Conservation (phyloP, 352 stramenopile species). For the Phytophthora lateralis region DNA sequence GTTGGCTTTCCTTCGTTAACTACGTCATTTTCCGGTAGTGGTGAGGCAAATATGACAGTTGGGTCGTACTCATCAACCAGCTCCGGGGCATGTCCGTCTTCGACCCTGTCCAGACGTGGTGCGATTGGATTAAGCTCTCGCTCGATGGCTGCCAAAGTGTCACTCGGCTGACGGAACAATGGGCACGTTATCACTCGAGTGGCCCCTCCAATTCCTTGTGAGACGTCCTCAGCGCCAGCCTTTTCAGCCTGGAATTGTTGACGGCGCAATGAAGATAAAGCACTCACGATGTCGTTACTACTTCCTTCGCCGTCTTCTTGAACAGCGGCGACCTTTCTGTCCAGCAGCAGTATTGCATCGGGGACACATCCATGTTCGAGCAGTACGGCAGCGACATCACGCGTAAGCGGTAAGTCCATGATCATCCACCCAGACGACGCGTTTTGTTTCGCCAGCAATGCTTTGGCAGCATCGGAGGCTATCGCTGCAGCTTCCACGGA, state of each 20-base stretch:
- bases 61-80: conserved; percentile 36
- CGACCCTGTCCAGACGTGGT: conserved; percentile 45
- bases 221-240: conserved; percentile 15
- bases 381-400: conserved; percentile 41
- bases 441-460: conserved; percentile 18
- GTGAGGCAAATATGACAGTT: conserved; percentile 34
- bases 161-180: conserved; percentile 28
- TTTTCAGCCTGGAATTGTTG: conserved; percentile 39
- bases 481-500: conserved; percentile 26
- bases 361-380: conserved; percentile 52
- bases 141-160: conserved; percentile 40
- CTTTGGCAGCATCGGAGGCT: conserved; percentile 26
- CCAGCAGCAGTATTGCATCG: conserved; percentile 53
- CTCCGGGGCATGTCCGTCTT: conserved; percentile 45
- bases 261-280: conserved; percentile 26
- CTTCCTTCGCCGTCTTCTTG: conserved; percentile 18
- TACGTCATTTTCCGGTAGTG: conserved; percentile 24
- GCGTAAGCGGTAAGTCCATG: conserved; percentile 48
- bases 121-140: conserved; percentile 45
- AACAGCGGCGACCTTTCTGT: conserved; percentile 30
- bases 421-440: conserved; percentile 49
- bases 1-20: neutral
- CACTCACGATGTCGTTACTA: neutral
- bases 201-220: conserved; percentile 14
- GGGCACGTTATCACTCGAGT: conserved; percentile 33